These are phyloP conservation scores for Penicillium ucsense DNA, from an alignment of 495 filamentous ascomycete species.

Conservation along the genomic window DNA sequence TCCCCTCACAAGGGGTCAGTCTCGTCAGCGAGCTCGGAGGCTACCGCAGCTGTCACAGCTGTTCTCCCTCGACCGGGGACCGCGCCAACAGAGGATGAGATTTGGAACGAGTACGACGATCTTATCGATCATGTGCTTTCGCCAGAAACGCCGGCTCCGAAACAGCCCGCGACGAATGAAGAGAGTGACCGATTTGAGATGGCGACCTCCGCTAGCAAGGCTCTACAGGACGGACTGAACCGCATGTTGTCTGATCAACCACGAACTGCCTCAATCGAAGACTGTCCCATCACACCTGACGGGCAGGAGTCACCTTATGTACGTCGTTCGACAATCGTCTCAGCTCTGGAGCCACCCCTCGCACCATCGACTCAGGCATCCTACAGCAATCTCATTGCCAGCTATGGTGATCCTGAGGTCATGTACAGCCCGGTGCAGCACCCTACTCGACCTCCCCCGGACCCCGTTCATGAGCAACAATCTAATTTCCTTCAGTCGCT, in stretches of 20 bases:
- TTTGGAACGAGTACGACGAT: slow-evolving; percentile 94
- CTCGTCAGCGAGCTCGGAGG: slow-evolving; percentile 58
- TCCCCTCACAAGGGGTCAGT: slow-evolving; percentile 62
- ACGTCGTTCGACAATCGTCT: slow-evolving; percentile 32
- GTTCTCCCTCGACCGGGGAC: slow-evolving; percentile 48
- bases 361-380: slow-evolving; percentile 32
- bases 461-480: slow-evolving; percentile 15
- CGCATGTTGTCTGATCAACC: slow-evolving; percentile 6
- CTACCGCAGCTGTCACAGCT: slow-evolving; percentile 49
- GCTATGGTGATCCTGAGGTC: slow-evolving; percentile 16
- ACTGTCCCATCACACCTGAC: slow-evolving; percentile 14
- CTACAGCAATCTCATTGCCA: slow-evolving; percentile 30
- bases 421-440: not conserved
- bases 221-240: slow-evolving; percentile 32
- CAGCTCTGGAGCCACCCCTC: slow-evolving; percentile 31
- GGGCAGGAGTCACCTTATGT: slow-evolving; percentile 29
- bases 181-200: slow-evolving; percentile 24
- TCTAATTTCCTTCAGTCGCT: slow-evolving; percentile 23
- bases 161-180: slow-evolving; percentile 4
- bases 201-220: slow-evolving; percentile 32
- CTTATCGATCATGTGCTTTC: slow-evolving; percentile 65
- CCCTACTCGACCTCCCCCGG: slow-evolving; percentile 1
- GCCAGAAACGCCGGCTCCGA: slow-evolving; percentile 27
- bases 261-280: slow-evolving; percentile 7
- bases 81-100: slow-evolving; percentile 67